Evolutionary conservation across 805 yeast genomes (phyloP), one percentile per base, ranked within the genome.

Genomic region (Myxozyma nipponensis): DNA sequence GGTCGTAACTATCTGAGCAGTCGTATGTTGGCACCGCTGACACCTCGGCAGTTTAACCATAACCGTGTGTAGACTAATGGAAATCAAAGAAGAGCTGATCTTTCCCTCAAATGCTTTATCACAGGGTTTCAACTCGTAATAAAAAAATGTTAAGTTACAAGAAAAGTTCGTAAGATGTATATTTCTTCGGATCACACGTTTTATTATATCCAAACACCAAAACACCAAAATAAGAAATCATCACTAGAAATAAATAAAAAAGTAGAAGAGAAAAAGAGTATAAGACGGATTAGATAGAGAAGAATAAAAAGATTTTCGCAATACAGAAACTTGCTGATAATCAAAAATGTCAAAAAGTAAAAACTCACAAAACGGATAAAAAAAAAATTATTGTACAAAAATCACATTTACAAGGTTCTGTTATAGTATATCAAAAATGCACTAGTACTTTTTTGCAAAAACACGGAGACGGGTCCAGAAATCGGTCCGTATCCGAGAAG

Each of bases 151-250:
- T 25, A 46, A 21, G 32, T 18, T 46, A 21, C 23, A 46, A 39
- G 25, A 35, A 43, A n/a, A 42, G 25, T 23, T 18, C 15, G 28
- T 30, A 36, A 10, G 39, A 35, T 17, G 19, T 17, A 7, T 7
- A 7, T 15, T 35, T 6, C 19, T 13, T 13, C 19, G 15, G n/a
- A 35, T 13, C 7, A 7, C 39, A 35, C 39, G 19, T 15, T 7
- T 28, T 13, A 15, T 13, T 18, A 35, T 38, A 6, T 13, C 50
- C 55, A 34, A 50, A 50, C 55, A 50, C 55, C 55, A 40, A 41
- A 50, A 50, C 54, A 50, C 54, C 54, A 32, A 32, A 17, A 28
- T 40, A 28, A 41, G 30, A 36, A 17, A 25, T 22, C 15, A 46
- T 28, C 26, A 10, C 43, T 28, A 46, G 28, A 22, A 39, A 25